Conservation (phyloP, 371 early-diverging fungal species). For the Lichtheimia ornata region DNA sequence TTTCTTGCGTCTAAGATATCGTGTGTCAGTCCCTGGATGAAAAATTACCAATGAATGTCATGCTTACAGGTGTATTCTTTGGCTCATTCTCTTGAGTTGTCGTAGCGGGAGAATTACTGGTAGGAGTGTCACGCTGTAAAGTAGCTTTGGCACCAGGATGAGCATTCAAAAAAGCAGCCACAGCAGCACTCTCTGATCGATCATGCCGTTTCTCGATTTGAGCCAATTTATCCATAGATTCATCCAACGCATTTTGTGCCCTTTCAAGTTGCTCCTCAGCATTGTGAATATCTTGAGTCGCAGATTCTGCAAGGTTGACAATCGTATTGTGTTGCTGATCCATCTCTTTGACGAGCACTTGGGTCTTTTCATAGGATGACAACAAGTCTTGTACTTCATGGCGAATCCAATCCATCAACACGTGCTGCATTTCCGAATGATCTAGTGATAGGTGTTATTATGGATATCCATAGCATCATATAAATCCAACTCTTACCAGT, state of each 20-base stretch:
- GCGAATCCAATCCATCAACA: conserved; percentile 29
- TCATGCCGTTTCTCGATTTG: conserved; percentile 36
- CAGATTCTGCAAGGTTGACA: conserved; percentile 15
- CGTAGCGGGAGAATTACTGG: neutral
- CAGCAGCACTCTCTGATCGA: conserved; percentile 33
- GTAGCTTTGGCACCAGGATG: conserved; percentile 17
- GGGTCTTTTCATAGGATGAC: conserved; percentile 23
- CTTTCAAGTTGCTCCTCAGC: conserved; percentile 19
- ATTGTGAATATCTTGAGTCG: conserved; percentile 11
- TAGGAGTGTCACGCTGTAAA: conserved; percentile 1
- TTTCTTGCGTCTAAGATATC: no score
- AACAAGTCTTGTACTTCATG: conserved; percentile 28
- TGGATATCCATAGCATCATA: neutral
- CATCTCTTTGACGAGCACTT: conserved; percentile 21
- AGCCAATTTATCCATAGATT: conserved; percentile 19
- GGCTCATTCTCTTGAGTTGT: conserved; percentile 6
- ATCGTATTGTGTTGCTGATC: conserved; percentile 15
- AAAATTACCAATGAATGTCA: no score
- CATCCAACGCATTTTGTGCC: conserved; percentile 26
- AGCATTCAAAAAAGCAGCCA: conserved; percentile 25
- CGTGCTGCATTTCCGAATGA: neutral
- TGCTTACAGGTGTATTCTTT: neutral
- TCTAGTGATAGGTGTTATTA: neutral
- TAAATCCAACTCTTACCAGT: conserved; percentile 1
- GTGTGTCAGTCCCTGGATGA: no score